These are phyloP conservation scores for Whalleya microplaca DNA, from an alignment of 2,329 filamentous ascomycete species.

Conservation along the genomic window DNA sequence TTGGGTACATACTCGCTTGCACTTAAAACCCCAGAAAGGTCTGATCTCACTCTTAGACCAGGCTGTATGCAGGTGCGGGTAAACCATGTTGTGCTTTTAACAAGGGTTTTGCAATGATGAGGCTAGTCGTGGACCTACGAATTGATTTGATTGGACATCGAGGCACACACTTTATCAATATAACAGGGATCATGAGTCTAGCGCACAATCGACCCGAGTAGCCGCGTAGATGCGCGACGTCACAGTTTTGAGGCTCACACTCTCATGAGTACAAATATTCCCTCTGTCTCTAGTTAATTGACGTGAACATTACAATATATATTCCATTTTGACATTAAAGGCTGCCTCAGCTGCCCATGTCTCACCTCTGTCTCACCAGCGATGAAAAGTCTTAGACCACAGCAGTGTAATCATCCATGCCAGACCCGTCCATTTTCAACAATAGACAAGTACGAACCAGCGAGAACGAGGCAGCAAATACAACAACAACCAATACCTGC, in stretches of 20 bases:
- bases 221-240: constrained; percentile 18
- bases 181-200: background rate
- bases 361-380: background rate
- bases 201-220: background rate
- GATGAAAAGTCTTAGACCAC: background rate
- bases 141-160: too few species aligned
- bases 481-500: background rate
- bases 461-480: background rate
- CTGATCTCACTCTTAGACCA: too few species aligned
- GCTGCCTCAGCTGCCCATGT: background rate
- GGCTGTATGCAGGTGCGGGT: too few species aligned
- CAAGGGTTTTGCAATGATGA: too few species aligned
- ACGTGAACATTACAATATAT: background rate
- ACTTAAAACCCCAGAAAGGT: too few species aligned
- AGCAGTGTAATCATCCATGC: background rate
- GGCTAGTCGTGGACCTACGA: too few species aligned
- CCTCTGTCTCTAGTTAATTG: background rate
- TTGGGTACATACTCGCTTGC: too few species aligned
- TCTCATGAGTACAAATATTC: background rate
- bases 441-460: background rate
- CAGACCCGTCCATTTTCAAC: background rate
- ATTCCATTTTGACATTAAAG: background rate
- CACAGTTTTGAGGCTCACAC: constrained; percentile 18
- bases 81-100: too few species aligned
- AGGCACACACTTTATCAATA: too few species aligned